Evolutionary conservation across 108 stramenopile genomes (phyloP).

Genomic region (Phaeodactylum tricornutum): DNA sequence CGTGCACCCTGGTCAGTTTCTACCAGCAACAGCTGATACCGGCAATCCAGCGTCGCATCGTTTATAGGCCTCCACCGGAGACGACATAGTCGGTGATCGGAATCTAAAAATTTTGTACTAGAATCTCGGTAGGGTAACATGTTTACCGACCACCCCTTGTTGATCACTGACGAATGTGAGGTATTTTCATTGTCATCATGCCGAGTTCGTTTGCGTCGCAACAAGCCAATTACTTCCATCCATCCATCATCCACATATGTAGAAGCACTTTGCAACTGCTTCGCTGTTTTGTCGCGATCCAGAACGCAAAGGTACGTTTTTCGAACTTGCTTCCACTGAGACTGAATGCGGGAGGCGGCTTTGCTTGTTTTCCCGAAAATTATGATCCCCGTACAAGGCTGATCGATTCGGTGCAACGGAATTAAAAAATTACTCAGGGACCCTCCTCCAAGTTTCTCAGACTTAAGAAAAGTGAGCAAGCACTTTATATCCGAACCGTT

Average conservation of each 20-base stretch:
- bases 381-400: conserved; percentile 74
- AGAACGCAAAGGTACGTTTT: conserved; percentile 31
- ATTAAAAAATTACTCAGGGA: conserved; percentile 49
- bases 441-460: conserved; percentile 54
- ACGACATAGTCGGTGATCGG: no score
- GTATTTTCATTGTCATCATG: neutral
- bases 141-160: conserved; percentile 8
- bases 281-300: neutral
- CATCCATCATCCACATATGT: neutral
- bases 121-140: no score
- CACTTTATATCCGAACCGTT: conserved; percentile 55
- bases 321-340: conserved; percentile 47
- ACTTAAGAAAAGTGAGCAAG: conserved; percentile 46
- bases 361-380: conserved; percentile 70
- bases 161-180: neutral
- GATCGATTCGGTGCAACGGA: conserved; percentile 77
- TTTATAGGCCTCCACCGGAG: no score
- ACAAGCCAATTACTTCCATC: conserved; percentile 9
- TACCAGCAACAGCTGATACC: conserved; percentile 27
- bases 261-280: neutral
- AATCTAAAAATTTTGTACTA: no score
- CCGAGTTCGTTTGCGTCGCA: neutral
- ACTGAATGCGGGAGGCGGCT: conserved; percentile 61
- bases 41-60: no score
- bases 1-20: conserved; percentile 62